A percentile compares a stretch with the other conserved stretches of the same genome.
Evolutionary conservation across 2,329 filamentous ascomycete species (phyloP).

Genomic region (Zasmidium cellare): DNA sequence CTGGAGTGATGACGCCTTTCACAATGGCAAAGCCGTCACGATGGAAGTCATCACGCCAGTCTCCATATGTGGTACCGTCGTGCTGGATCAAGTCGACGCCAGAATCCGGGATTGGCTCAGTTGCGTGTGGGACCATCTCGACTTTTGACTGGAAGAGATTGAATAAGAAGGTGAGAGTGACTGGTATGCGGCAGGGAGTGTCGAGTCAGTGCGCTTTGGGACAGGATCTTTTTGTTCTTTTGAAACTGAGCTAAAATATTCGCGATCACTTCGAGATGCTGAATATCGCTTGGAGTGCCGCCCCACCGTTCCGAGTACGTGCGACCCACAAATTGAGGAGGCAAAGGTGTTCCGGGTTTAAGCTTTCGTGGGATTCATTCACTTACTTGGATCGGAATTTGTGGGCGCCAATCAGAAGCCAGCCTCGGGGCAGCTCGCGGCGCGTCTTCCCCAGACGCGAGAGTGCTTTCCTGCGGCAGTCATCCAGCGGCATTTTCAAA

Average conservation of each 20-base stretch:
- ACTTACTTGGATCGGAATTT: background rate
- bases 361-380: background rate
- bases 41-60: conserved; percentile 36
- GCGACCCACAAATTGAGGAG: background rate
- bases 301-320: background rate
- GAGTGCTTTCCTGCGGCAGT: background rate
- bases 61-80: conserved; percentile 22
- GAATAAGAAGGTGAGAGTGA: too few species aligned
- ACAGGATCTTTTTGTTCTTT: too few species aligned
- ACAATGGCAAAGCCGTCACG: conserved; percentile 33
- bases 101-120: conserved; percentile 18
- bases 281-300: background rate
- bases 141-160: too few species aligned
- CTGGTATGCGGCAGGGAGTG: too few species aligned
- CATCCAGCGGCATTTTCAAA: background rate
- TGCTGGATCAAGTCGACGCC: conserved; percentile 23
- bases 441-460: background rate
- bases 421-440: background rate
- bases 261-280: background rate
- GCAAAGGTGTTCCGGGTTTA: background rate
- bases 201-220: too few species aligned
- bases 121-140: conserved; percentile 18
- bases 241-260: background rate
- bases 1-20: conserved; percentile 28
- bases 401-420: background rate